Evolutionary conservation across 129 eudicot genomes (phyloP).

Genomic region (Ambrosia trifida): DNA sequence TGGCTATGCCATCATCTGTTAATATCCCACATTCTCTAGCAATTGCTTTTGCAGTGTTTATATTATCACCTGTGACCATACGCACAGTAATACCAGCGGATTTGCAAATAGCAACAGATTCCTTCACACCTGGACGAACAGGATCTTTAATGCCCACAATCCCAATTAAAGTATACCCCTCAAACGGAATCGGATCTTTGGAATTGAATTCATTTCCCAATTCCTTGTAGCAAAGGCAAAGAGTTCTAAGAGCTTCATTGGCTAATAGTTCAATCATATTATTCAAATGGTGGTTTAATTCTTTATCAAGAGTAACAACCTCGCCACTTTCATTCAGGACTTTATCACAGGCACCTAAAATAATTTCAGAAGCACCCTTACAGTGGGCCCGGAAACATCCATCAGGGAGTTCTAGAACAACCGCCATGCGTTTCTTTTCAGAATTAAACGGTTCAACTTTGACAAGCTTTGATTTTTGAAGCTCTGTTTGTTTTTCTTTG

Average conservation of each 20-base stretch:
- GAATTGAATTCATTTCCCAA: slow-evolving; percentile 50
- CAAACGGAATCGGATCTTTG: slow-evolving; percentile 59
- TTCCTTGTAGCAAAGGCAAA: slow-evolving; percentile 84
- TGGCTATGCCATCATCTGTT: slow-evolving; percentile 84
- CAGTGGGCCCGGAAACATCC: slow-evolving; percentile 68
- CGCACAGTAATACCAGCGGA: slow-evolving; percentile 87
- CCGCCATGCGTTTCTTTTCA: slow-evolving; percentile 81
- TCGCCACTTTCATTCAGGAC: slow-evolving; percentile 56
- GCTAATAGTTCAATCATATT: slow-evolving; percentile 77
- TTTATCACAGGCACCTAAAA: slow-evolving; percentile 76
- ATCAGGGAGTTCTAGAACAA: slow-evolving; percentile 65
- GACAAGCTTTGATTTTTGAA: slow-evolving; percentile 49
- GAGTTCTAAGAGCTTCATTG: slow-evolving; percentile 81
- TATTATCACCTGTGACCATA: slow-evolving; percentile 96
- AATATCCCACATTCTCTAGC: slow-evolving; percentile 95
- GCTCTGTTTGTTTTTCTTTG: slow-evolving; percentile 53
- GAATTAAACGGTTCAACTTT: slow-evolving; percentile 94
- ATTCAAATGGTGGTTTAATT: slow-evolving; percentile 43
- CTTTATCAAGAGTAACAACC: slow-evolving; percentile 60
- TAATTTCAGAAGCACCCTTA: slow-evolving; percentile 92
- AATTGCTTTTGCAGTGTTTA: slow-evolving; percentile 89
- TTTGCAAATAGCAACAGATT: slow-evolving; percentile 88
- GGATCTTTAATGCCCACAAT: slow-evolving; percentile 97
- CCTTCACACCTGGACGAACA: slow-evolving; percentile 91
- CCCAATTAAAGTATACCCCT: slow-evolving; percentile 79